Conservation (phyloP, 345 rosid genomes). For the Moringa oleifera region DNA sequence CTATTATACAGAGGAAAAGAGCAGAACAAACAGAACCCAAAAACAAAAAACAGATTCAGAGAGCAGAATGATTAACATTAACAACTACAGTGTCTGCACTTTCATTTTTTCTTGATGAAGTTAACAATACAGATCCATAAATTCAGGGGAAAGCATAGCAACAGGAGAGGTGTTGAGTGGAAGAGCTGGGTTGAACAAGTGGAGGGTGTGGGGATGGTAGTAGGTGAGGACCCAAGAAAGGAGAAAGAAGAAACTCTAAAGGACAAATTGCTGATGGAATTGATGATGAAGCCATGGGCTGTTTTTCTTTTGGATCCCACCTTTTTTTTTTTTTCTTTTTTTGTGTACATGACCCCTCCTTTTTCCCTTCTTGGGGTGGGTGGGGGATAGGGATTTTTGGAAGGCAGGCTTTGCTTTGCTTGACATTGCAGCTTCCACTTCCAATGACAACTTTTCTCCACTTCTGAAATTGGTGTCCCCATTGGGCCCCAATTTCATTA, state of each 20-base stretch:
- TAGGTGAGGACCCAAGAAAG: constrained; percentile 31
- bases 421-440: constrained; percentile 51
- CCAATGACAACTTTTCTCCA: constrained; percentile 28
- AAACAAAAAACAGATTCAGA: not conserved
- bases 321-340: not conserved
- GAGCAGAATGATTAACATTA: constrained; percentile 6
- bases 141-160: constrained; percentile 35
- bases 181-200: constrained; percentile 29
- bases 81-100: constrained; percentile 13
- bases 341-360: no score
- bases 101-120: constrained; percentile 10
- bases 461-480: constrained; percentile 34
- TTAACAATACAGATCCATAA: constrained; percentile 31
- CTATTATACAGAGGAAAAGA: not conserved
- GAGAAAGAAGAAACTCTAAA: not conserved
- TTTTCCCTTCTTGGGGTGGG: constrained; percentile 19
- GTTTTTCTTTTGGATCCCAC: no score
- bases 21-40: constrained; percentile 9
- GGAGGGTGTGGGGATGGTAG: constrained; percentile 30
- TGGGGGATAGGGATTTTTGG: constrained; percentile 28
- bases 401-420: constrained; percentile 37
- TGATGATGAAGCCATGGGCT: no score
- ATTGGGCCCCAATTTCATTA: constrained; percentile 16
- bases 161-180: constrained; percentile 21
- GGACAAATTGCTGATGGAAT: no score